Evolutionary conservation across 1,139 yeast genomes (phyloP).

Genomic region (Yamadazyma taylorii): DNA sequence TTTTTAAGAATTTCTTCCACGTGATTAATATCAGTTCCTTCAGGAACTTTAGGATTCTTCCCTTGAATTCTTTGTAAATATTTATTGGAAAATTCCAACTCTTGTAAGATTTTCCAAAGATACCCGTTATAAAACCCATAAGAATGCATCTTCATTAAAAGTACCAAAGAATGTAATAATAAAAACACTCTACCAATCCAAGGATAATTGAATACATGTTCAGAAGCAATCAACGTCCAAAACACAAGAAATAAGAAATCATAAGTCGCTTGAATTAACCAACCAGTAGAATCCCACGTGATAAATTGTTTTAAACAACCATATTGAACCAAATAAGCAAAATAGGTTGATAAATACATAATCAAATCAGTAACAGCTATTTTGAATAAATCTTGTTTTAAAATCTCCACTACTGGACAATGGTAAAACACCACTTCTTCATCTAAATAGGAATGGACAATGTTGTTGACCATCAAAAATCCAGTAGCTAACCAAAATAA

Average conservation of each 20-base stretch:
- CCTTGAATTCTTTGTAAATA: conserved; percentile 23
- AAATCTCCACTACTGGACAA: conserved; percentile 50
- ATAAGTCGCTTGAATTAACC: conserved; percentile 56
- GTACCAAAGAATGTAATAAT: conserved; percentile 77
- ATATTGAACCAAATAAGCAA: conserved; percentile 55
- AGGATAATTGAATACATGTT: conserved; percentile 48
- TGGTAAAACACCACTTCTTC: conserved; percentile 29
- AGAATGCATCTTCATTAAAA: conserved; percentile 92
- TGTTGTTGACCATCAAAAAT: conserved; percentile 47
- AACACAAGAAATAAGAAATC: conserved; percentile 52
- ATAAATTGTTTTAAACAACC: conserved; percentile 43
- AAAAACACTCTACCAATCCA: conserved; percentile 90
- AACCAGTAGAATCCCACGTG: conserved; percentile 62
- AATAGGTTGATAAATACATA: conserved; percentile 67
- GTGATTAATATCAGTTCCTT: conserved; percentile 26
- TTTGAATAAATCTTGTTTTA: conserved; percentile 56
- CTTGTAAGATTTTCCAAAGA: conserved; percentile 66
- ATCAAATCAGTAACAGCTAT: conserved; percentile 67
- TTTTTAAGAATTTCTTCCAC: conserved; percentile 33
- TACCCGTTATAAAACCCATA: conserved; percentile 89
- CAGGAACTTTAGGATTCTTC: conserved; percentile 16
- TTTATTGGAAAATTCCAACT: conserved; percentile 49
- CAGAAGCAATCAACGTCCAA: conserved; percentile 54
- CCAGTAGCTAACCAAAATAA: conserved; percentile 68
- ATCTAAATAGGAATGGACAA: conserved; percentile 44